Conservation (phyloP, 176 grass and related monocot genomes). For the Hsuehochloa calcarea region DNA sequence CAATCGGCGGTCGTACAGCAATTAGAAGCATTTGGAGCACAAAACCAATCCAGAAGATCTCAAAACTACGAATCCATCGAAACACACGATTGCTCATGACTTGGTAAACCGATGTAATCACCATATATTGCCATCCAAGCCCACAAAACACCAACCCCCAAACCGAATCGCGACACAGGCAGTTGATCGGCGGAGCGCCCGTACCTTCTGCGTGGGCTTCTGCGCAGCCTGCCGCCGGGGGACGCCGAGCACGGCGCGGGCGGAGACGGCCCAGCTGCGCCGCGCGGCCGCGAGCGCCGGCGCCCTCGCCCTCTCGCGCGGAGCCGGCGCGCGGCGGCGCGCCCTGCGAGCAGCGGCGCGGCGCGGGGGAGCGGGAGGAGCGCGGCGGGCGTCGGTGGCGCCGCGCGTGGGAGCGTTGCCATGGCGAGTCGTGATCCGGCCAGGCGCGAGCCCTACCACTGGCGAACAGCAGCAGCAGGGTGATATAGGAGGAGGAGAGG, state of each 20-base stretch:
- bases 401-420: conserved; percentile 47
- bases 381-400: conserved; percentile 1
- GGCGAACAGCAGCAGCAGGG: conserved; percentile 1
- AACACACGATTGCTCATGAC: background rate
- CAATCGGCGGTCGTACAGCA: background rate
- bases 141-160: conserved; percentile 4
- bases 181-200: background rate
- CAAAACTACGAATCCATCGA: background rate
- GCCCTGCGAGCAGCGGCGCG: conserved; percentile 51
- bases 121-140: background rate
- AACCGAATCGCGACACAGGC: conserved; percentile 1
- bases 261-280: conserved; percentile 37
- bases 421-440: conserved; percentile 21
- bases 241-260: conserved; percentile 38
- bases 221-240: background rate
- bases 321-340: conserved; percentile 38
- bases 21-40: background rate
- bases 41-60: background rate
- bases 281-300: conserved; percentile 35
- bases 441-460: background rate
- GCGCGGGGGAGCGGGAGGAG: conserved; percentile 33
- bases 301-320: conserved; percentile 27
- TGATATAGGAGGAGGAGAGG: background rate
- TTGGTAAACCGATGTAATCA: background rate
- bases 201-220: conserved; percentile 51